Conservation (phyloP, 176 grass and related monocot genomes). For the Alloteropsis semialata region DNA sequence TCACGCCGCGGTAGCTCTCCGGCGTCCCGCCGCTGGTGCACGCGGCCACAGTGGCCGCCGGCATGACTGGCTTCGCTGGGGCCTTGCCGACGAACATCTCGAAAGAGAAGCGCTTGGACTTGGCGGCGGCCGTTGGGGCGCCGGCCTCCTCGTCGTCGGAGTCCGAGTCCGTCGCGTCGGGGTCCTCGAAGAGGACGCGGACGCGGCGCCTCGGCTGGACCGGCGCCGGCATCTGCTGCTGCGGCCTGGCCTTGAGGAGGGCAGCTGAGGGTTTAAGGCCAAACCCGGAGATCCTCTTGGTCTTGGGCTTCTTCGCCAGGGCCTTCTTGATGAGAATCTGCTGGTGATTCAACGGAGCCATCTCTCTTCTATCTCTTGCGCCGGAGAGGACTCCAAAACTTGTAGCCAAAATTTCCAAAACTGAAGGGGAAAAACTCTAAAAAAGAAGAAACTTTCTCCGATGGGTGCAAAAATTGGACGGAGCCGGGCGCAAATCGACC, state of each 20-base stretch:
- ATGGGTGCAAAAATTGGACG: conserved; percentile 46
- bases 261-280: conserved; percentile 38
- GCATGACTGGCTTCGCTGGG: not conserved
- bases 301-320: conserved; percentile 33
- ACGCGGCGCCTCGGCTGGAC: conserved; percentile 36
- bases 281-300: conserved; percentile 38
- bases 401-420: conserved; percentile 54
- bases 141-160: conserved; percentile 36
- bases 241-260: conserved; percentile 21
- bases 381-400: conserved; percentile 31
- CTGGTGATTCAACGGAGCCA: conserved; percentile 39
- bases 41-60: conserved; percentile 4
- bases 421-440: conserved; percentile 32
- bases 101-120: conserved; percentile 43
- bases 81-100: conserved; percentile 47
- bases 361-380: conserved; percentile 3
- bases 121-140: fast-evolving
- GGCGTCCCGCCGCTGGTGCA: conserved; percentile 12
- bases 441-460: conserved; percentile 23
- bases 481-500: conserved; percentile 26
- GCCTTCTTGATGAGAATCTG: conserved; percentile 29
- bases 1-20: conserved; percentile 57
- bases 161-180: conserved; percentile 76
- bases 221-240: not conserved
- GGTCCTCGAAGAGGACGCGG: conserved; percentile 72